A percentile compares a stretch with the other conserved stretches of the same genome.
Evolutionary conservation across 805 yeast genomes (phyloP).

Genomic region (Lipomyces orientalis): DNA sequence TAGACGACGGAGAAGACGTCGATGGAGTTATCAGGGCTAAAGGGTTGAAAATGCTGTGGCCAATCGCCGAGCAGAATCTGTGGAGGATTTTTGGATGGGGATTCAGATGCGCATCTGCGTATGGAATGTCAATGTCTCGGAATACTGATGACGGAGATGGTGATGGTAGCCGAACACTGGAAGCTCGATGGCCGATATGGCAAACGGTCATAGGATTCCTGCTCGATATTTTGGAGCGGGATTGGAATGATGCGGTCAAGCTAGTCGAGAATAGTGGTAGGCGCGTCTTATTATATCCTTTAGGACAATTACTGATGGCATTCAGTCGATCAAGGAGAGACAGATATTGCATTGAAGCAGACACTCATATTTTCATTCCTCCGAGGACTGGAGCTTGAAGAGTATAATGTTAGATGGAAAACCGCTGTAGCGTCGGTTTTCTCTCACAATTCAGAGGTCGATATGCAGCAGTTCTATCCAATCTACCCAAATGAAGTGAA

Average conservation of each 20-base stretch:
- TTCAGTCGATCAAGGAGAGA: not conserved
- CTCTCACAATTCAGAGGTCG: slow-evolving; percentile 11
- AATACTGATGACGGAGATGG: not conserved
- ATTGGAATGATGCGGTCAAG: slow-evolving; percentile 19
- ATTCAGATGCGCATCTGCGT: slow-evolving; percentile 28
- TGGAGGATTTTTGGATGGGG: slow-evolving; percentile 32
- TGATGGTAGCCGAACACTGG: slow-evolving; percentile 10
- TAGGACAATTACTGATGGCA: not conserved
- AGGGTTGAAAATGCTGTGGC: slow-evolving; percentile 23
- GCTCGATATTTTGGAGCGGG: slow-evolving; percentile 18
- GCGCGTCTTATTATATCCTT: not conserved
- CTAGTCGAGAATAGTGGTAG: not conserved
- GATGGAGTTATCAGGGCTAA: slow-evolving; percentile 8
- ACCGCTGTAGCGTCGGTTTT: slow-evolving; percentile 27
- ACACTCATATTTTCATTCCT: slow-evolving; percentile 15
- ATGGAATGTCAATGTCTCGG: slow-evolving; percentile 1
- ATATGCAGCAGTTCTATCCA: slow-evolving; percentile 15
- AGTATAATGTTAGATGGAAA: slow-evolving; percentile 22
- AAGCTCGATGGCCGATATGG: slow-evolving; percentile 30
- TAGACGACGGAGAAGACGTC: not conserved
- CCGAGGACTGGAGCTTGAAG: slow-evolving; percentile 9
- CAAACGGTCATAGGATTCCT: slow-evolving; percentile 7
- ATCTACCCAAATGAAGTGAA: slow-evolving; percentile 27
- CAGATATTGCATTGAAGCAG: not conserved
- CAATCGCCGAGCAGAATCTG: slow-evolving; percentile 21